Base-by-base conservation (phyloP, 2,329 filamentous ascomycete species). In the Cercospora canescens region DNA sequence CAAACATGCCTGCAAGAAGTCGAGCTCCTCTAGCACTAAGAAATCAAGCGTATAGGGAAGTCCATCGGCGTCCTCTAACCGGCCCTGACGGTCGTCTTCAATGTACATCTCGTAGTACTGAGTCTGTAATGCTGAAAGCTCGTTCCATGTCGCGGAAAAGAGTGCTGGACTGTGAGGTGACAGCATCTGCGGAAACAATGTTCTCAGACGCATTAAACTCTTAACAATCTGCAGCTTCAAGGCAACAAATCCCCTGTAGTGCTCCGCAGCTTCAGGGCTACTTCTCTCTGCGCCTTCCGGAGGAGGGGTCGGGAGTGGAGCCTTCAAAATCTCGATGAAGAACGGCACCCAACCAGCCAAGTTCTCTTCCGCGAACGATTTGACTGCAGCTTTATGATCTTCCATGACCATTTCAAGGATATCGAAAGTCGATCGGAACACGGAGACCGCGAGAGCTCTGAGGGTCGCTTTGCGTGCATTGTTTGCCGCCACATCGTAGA, bases 351-450 rank as follows among this genome's bases (percentile, higher is more conserved):
- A 99, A 59, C 87, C 87, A 6, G 59, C 69, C 57, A 98, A 84
- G 0, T 93, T 88, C 75, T 96, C 91, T 67, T 97, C 92, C 61
- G 94, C 93, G 77, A 99, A 99, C 1, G 85, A 86, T 79, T 92
- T 95, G 67, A 98, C 93, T 63, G 92, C 92, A 65, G 86, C 86
- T 74, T 92, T 91, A 80, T 98, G 92, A 72, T 96, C 92, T 71
- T 97, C 94, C 84, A 97, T 91, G 71, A 98, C 91, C 87, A 97
- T 96, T 80, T 98, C 93, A 81, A 99, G 87, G 64, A 95, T 92
- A 77, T 98, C 93, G 78, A 99, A 96, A 80, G 93, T 97, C 57
- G 89, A 89, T 64, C 93, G 88, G 83, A 98, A 97, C 65, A 97
- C 92, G 45, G 91, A 92, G 48, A 98, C 90, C 41, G 95, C 92